phyloP scores from a whole-genome alignment of 306 rosid species.

The Pyrus bretschneideri region DNA sequence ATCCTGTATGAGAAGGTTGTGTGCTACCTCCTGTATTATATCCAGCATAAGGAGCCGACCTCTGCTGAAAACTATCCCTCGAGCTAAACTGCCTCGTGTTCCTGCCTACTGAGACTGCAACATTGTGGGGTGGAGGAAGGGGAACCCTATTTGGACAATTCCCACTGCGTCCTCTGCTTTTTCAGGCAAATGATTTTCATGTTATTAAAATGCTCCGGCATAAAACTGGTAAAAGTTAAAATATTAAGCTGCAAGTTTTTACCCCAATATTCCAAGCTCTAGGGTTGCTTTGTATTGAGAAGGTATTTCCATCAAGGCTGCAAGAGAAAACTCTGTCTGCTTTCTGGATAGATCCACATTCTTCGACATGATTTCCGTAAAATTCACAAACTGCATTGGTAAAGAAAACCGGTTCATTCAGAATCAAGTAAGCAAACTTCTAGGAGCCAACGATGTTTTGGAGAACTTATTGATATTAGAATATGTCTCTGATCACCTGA shows the following conservation, averaged over 20 bases:
- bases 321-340: conserved; percentile 63
- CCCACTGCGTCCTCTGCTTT: conserved; percentile 40
- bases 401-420: conserved; percentile 6
- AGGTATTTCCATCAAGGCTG: conserved; percentile 93
- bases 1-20: conserved; percentile 31
- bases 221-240: not conserved
- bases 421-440: conserved; percentile 13
- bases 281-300: conserved; percentile 84
- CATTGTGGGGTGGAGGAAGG: conserved; percentile 64
- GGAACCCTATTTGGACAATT: conserved; percentile 50
- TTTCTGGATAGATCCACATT: conserved; percentile 41
- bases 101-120: conserved; percentile 21
- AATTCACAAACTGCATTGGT: conserved; percentile 65
- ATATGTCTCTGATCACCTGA: conserved; percentile 41
- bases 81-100: conserved; percentile 13
- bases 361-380: conserved; percentile 66
- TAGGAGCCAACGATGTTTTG: not conserved
- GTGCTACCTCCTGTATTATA: conserved; percentile 25
- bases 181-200: conserved; percentile 1
- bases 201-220: not conserved
- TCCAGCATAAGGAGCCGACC: conserved; percentile 21
- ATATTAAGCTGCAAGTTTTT: conserved; percentile 10
- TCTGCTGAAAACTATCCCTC: conserved; percentile 33
- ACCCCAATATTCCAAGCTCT: conserved; percentile 72
- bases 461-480: not conserved